Evolutionary conservation across 129 eudicot species (phyloP).

Genomic region (Mikania micrantha): DNA sequence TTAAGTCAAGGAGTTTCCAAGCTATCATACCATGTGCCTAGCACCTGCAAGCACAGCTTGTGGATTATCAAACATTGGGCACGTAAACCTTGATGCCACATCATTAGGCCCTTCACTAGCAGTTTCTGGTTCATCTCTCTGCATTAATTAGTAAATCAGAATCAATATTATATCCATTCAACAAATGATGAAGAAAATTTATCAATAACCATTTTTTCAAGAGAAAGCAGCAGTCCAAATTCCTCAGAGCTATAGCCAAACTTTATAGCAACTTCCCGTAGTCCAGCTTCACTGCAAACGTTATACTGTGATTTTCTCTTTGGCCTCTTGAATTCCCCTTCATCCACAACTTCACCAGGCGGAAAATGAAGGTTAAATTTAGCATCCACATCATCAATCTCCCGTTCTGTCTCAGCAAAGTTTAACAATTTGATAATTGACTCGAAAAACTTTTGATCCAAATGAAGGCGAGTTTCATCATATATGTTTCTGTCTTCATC

Average conservation of each 20-base stretch:
- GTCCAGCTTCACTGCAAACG: slow-evolving; percentile 70
- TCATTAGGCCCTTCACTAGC: slow-evolving; percentile 78
- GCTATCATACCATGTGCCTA: slow-evolving; percentile 82
- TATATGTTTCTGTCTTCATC: slow-evolving; percentile 71
- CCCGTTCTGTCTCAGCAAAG: slow-evolving; percentile 77
- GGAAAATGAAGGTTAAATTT: slow-evolving; percentile 88
- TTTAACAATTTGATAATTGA: slow-evolving; percentile 59
- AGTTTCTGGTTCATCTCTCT: slow-evolving; percentile 84
- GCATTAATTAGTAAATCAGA: slow-evolving; percentile 10
- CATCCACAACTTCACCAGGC: slow-evolving; percentile 66
- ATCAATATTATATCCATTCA: background rate
- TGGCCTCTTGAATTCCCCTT: slow-evolving; percentile 87
- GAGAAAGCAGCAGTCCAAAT: slow-evolving; percentile 72
- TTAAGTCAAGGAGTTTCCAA: background rate
- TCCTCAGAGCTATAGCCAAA: slow-evolving; percentile 87
- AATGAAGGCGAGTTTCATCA: slow-evolving; percentile 61
- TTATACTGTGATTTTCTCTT: slow-evolving; percentile 66
- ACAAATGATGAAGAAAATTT: background rate
- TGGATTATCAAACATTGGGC: slow-evolving; percentile 67
- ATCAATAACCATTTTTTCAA: slow-evolving; percentile 56
- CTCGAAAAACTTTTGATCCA: slow-evolving; percentile 60
- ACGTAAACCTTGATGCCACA: slow-evolving; percentile 64
- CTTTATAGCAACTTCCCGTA: slow-evolving; percentile 77
- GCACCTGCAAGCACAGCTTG: slow-evolving; percentile 89
- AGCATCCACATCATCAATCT: slow-evolving; percentile 85